Conservation (phyloP, 768 basidiomycete genomes). For the Boletus sensibilis region DNA sequence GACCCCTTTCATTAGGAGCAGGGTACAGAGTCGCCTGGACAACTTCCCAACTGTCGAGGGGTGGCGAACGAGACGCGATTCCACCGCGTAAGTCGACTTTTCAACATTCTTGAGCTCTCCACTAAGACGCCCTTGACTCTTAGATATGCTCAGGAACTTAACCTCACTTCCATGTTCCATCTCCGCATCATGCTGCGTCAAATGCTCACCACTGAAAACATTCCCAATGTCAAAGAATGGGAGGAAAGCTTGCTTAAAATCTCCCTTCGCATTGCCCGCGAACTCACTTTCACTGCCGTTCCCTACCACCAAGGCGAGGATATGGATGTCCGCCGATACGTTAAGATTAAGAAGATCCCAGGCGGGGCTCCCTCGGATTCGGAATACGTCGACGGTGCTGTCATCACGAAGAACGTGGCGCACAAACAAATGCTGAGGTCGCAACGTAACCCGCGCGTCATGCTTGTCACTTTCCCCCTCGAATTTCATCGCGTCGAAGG, state of each 20-base stretch:
- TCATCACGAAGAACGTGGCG: slow-evolving; percentile 97
- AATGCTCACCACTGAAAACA: slow-evolving; percentile 77
- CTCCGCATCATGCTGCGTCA: slow-evolving; percentile 89
- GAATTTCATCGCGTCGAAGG: slow-evolving; percentile 93
- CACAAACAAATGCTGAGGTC: slow-evolving; percentile 91
- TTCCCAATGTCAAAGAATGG: slow-evolving; percentile 87
- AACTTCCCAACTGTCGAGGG: slow-evolving; percentile 56
- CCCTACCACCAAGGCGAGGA: slow-evolving; percentile 82
- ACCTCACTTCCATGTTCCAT: slow-evolving; percentile 84
- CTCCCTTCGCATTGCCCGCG: slow-evolving; percentile 81
- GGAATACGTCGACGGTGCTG: slow-evolving; percentile 94
- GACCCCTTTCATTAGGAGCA: slow-evolving; percentile 82
- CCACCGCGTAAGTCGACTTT: slow-evolving; percentile 69
- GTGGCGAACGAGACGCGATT: slow-evolving; percentile 86
- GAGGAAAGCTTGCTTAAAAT: slow-evolving; percentile 79
- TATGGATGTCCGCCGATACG: slow-evolving; percentile 92
- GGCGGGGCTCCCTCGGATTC: slow-evolving; percentile 90
- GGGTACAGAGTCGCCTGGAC: slow-evolving; percentile 77
- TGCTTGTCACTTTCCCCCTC: slow-evolving; percentile 93
- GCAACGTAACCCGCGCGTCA: slow-evolving; percentile 85
- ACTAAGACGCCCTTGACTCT: background rate
- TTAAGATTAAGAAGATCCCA: slow-evolving; percentile 98
- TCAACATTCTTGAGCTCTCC: background rate
- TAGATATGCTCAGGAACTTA: slow-evolving; percentile 83
- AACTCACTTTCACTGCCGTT: slow-evolving; percentile 71